These are phyloP conservation scores for Phaffia rhodozyma DNA, from an alignment of 1,284 basidiomycete species.

Conservation along the genomic window DNA sequence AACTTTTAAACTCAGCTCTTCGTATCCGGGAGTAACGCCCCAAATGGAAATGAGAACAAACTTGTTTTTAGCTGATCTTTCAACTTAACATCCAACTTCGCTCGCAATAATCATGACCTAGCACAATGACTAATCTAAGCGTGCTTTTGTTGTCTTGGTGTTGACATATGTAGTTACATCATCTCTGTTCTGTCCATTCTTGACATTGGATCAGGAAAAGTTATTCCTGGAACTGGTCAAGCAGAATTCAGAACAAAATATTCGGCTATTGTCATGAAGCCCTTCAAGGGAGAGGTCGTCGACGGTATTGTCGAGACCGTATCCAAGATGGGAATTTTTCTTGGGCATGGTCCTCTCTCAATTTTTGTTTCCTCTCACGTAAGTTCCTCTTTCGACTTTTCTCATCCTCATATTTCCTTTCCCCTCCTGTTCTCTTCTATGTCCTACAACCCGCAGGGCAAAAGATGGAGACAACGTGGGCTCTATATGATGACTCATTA, in stretches of 20 bases:
- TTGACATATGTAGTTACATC: constrained; percentile 52
- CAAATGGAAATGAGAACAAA: constrained; percentile 17
- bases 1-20: constrained; percentile 19
- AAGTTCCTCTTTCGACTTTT: constrained; percentile 28
- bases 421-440: neutral
- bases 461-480: neutral
- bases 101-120: neutral
- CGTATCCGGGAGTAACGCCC: constrained; percentile 18
- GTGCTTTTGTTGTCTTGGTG: neutral
- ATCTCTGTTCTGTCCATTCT: constrained; percentile 85
- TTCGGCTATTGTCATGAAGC: constrained; percentile 86
- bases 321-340: constrained; percentile 99
- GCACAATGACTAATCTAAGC: neutral
- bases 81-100: neutral
- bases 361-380: constrained; percentile 94
- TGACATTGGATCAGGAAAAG: constrained; percentile 82
- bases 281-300: constrained; percentile 97
- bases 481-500: constrained; percentile 24
- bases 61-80: constrained; percentile 14
- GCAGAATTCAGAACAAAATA: constrained; percentile 86
- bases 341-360: constrained; percentile 81
- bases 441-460: neutral
- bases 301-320: constrained; percentile 94
- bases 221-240: constrained; percentile 81
- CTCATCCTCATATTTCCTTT: neutral